Evolutionary conservation across 306 rosid genomes (phyloP).

Genomic region (Dryas octopetala): DNA sequence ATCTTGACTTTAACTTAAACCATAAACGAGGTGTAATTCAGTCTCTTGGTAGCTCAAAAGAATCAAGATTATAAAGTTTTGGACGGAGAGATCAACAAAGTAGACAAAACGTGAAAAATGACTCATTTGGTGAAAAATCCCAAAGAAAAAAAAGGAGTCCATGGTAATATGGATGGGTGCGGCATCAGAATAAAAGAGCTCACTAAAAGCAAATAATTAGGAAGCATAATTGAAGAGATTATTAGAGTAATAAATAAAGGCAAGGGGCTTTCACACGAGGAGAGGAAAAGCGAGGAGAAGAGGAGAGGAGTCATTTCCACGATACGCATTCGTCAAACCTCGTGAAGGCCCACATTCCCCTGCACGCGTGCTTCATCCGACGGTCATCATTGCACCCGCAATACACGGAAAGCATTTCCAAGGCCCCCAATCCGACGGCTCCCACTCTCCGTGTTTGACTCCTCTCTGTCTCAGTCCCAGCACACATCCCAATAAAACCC

Average conservation of each 20-base stretch:
- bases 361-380: constrained; percentile 93
- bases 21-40: no score
- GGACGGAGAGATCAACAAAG: no score
- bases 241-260: constrained; percentile 9
- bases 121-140: no score
- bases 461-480: constrained; percentile 37
- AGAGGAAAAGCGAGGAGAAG: neutral
- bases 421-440: constrained; percentile 72
- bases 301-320: constrained; percentile 14
- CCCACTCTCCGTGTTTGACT: constrained; percentile 49
- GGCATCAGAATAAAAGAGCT: no score
- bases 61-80: no score
- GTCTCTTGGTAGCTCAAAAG: no score
- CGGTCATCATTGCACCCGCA: constrained; percentile 54
- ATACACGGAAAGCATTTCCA: constrained; percentile 73
- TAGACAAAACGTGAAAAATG: no score
- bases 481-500: constrained; percentile 34
- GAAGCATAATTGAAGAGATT: constrained; percentile 2
- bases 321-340: constrained; percentile 55
- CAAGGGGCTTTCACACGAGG: constrained; percentile 30
- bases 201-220: neutral
- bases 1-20: no score
- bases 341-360: constrained; percentile 49
- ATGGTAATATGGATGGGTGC: neutral
- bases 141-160: no score